A percentile compares a stretch with the other conserved stretches of the same genome.
Evolutionary conservation across 345 rosid genomes (phyloP).

Genomic region (Eucalyptus cladocalyx): DNA sequence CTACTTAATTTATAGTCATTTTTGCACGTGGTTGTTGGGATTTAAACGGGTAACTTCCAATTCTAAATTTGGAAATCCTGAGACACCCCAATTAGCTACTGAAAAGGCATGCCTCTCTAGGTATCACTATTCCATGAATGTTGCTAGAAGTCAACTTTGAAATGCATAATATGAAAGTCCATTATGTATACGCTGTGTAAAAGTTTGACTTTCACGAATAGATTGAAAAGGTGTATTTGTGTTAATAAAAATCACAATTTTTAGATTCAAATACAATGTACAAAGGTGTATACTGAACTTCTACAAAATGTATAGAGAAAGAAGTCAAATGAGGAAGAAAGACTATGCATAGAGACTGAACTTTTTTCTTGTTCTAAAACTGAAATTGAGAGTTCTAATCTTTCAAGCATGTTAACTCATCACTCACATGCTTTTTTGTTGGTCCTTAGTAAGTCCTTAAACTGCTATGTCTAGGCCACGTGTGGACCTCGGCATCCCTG

Average conservation of each 20-base stretch:
- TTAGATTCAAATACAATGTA: neutral
- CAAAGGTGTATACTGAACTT: neutral
- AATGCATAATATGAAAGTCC: neutral
- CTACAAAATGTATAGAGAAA: neutral
- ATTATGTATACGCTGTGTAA: neutral
- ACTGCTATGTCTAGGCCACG: neutral
- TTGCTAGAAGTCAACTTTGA: neutral
- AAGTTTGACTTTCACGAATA: neutral
- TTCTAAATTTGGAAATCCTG: neutral
- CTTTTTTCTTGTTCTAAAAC: neutral
- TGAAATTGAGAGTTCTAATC: neutral
- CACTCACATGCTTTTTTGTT: neutral
- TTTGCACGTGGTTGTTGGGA: neutral
- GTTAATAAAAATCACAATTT: neutral
- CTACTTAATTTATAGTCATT: neutral
- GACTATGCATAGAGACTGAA: neutral
- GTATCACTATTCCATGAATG: neutral
- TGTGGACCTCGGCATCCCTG: neutral
- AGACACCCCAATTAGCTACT: neutral
- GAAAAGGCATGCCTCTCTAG: neutral
- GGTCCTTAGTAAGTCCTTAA: neutral
- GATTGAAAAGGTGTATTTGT: neutral
- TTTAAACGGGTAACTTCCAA: neutral
- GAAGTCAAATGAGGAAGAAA: neutral
- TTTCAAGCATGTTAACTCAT: neutral